Evolutionary conservation across 2,329 filamentous ascomycete species (phyloP).

Genomic region (Penicillium sp.): DNA sequence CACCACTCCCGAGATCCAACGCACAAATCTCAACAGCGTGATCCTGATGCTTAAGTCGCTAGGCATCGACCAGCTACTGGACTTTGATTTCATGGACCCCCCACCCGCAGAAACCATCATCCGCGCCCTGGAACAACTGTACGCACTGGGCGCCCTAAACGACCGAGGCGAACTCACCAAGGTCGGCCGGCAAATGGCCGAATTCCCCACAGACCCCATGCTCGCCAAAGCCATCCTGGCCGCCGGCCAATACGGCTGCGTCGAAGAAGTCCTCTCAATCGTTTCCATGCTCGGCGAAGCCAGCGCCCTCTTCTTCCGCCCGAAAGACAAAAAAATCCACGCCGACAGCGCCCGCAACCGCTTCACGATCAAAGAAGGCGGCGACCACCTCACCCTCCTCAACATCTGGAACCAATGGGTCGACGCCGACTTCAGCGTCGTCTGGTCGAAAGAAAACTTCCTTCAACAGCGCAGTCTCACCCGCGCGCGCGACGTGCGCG

Average conservation of each 20-base stretch:
- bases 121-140: conserved; percentile 84
- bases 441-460: conserved; percentile 93
- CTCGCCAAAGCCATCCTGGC: conserved; percentile 86
- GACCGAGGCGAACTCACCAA: conserved; percentile 87
- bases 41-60: conserved; percentile 85
- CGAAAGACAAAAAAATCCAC: conserved; percentile 96
- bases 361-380: conserved; percentile 87
- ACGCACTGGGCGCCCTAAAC: conserved; percentile 85
- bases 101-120: conserved; percentile 89
- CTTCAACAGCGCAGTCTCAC: conserved; percentile 87
- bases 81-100: conserved; percentile 96
- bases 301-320: conserved; percentile 86
- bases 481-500: conserved; percentile 84
- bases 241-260: conserved; percentile 86
- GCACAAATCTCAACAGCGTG: conserved; percentile 81
- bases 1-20: conserved; percentile 89
- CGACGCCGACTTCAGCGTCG: conserved; percentile 81
- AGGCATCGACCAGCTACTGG: conserved; percentile 86
- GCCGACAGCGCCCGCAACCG: conserved; percentile 86
- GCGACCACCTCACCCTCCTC: conserved; percentile 83
- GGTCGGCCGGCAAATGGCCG: conserved; percentile 88
- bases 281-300: conserved; percentile 93
- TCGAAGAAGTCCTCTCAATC: conserved; percentile 88
- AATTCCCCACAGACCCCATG: conserved; percentile 92
- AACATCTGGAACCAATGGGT: conserved; percentile 97